A percentile compares a stretch with the other conserved stretches of the same genome.
phyloP scores from a whole-genome alignment of 2,329 filamentous ascomycete genomes.

The Ascochyta viciae-villosae region DNA sequence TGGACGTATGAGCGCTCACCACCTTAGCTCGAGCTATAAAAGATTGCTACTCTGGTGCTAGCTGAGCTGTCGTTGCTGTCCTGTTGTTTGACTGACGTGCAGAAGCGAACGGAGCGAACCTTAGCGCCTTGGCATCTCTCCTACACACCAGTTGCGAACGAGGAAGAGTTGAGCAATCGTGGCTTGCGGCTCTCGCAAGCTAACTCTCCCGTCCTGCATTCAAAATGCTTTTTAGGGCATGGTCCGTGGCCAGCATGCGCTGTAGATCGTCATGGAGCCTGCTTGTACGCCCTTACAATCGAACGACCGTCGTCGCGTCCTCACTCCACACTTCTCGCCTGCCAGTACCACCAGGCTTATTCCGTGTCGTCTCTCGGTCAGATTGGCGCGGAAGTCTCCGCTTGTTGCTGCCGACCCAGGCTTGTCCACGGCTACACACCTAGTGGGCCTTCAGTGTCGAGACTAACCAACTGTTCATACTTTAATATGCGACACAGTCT shows the following conservation, averaged over 20 bases:
- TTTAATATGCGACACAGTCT: not conserved
- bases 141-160: conserved; percentile 10
- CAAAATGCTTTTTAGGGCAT: conserved; percentile 10
- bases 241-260: conserved; percentile 4
- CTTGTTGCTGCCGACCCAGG: not conserved
- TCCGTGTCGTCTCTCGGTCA: not conserved
- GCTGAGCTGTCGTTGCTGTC: conserved; percentile 38
- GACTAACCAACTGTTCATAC: not conserved
- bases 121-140: conserved; percentile 31
- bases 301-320: conserved; percentile 3
- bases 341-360: not conserved
- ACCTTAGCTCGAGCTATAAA: conserved; percentile 15
- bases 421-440: not conserved
- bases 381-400: not conserved
- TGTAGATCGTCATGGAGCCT: conserved; percentile 11
- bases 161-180: conserved; percentile 18
- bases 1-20: conserved; percentile 21
- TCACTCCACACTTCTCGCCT: not conserved
- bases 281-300: conserved; percentile 1
- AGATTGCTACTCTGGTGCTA: conserved; percentile 38
- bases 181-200: conserved; percentile 9
- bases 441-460: not conserved
- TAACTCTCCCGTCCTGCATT: conserved; percentile 11
- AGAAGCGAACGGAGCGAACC: conserved; percentile 38
- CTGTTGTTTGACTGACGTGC: conserved; percentile 39